A percentile compares a stretch with the other conserved stretches of the same genome.
These are phyloP conservation scores for Colletotrichum filicis DNA, from an alignment of 2,329 filamentous ascomycete species.

Conservation along the genomic window DNA sequence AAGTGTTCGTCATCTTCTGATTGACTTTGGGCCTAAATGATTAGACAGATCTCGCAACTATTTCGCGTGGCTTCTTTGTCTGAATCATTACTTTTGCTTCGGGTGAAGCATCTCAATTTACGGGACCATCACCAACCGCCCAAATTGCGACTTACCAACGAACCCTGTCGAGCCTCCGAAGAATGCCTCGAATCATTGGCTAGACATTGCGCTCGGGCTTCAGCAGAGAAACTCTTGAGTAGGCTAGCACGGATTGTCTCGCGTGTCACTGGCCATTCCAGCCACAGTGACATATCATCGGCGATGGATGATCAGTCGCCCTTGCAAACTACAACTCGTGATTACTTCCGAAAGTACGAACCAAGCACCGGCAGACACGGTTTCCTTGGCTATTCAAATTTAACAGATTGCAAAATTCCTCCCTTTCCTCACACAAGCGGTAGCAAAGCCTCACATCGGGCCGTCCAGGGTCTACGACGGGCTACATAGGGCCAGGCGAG, in stretches of 20 bases:
- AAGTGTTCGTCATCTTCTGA: not conserved
- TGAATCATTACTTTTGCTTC: not conserved
- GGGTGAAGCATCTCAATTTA: constrained; percentile 2
- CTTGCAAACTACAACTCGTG: constrained; percentile 7
- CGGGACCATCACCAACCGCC: not conserved
- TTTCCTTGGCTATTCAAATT: not conserved
- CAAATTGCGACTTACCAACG: constrained; percentile 2
- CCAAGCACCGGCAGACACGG: not conserved
- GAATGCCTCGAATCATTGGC: constrained; percentile 8
- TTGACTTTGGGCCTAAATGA: not conserved
- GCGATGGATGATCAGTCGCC: constrained; percentile 12
- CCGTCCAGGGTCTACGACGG: not conserved
- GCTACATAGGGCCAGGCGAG: constrained; percentile 6
- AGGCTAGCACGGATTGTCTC: not conserved
- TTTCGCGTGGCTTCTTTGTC: constrained; percentile 20
- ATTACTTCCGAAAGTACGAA: constrained; percentile 3
- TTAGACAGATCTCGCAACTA: not conserved
- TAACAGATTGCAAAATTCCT: not conserved
- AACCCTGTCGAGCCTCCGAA: constrained; percentile 2
- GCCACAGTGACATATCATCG: constrained; percentile 8
- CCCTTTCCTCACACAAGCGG: not conserved
- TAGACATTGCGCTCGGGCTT: not conserved
- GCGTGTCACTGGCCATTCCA: constrained; percentile 4
- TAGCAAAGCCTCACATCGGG: not conserved
- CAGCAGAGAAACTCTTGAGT: not conserved